Base-by-base conservation (phyloP, 2,329 filamentous ascomycete genomes). In the Aspergillus sp. region DNA sequence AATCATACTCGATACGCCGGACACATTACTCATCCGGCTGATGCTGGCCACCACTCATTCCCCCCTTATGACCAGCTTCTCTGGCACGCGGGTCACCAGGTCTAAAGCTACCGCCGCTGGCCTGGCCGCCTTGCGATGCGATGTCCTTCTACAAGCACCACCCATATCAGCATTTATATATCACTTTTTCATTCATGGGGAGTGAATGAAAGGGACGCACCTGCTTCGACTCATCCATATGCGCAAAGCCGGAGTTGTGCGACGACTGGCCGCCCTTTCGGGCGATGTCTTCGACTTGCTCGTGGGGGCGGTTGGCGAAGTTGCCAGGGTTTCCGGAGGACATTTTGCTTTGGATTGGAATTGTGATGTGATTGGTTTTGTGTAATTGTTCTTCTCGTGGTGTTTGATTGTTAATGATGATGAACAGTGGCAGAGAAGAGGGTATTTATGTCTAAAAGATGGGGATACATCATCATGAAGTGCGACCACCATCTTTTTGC, bases 221-320 rank as follows among this genome's bases (percentile, higher is more conserved):
- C 27, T 52, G 48, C 12, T 48, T 52, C 7, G 33, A 32, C 7
- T 42, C n/a, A 42, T 50, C 50, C 59, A 61, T 62, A 35, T 38
- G 22, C 1, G 67, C 66, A 47, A 72, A 71, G 19, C 68, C 70
- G 15, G 63, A 61, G 5, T 46, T 47, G 48, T 69, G 64, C 45
- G 61, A 66, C 13, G 71, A 67, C 44, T 73, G 69, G 13, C 73
- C 74, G n/a, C 74, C 74, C 60, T 75, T 77, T 45, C 67, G 65
- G 12, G 73, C 74, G 47, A 77, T 75, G 48, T 70, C 71, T 25
- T 63, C 61, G 47, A 78, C 73, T 53, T 78, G 70, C 38, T 76
- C 73, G 45, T 70, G 74, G 49, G 74, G 67, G 35, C 73, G 71
- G 64, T 78, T 78, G 65, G 74, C 74, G 53, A 78, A 77, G 66